These are phyloP conservation scores for Dictyostelium citrinum DNA, from an alignment of 78 protist genomes.

Conservation along the genomic window DNA sequence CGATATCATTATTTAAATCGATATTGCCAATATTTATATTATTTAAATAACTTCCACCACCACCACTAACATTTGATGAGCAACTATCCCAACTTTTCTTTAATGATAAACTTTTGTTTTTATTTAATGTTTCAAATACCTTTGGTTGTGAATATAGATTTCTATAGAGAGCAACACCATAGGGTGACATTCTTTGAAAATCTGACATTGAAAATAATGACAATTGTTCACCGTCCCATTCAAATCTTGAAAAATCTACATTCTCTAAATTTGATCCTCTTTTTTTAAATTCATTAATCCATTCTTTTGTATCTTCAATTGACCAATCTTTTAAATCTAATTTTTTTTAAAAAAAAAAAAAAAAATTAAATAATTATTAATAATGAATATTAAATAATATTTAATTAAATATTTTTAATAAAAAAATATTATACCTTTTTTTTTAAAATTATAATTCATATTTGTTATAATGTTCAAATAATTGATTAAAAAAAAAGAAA, in stretches of 20 bases:
- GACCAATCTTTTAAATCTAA: neutral
- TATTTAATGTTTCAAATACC: neutral
- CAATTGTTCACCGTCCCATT: neutral
- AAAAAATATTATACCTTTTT: neutral
- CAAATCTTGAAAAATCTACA: neutral
- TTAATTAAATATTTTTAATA: too few relatives aligned
- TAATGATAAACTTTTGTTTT: neutral
- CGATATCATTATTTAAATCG: neutral
- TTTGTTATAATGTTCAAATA: neutral
- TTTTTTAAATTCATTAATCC: neutral
- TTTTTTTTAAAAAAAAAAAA: neutral
- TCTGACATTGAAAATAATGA: neutral
- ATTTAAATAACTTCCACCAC: neutral
- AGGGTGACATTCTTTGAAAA: neutral
- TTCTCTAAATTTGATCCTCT: neutral
- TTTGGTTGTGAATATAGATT: neutral
- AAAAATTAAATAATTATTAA: neutral
- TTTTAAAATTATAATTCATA: neutral
- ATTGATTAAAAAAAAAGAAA: neutral
- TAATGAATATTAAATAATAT: neutral
- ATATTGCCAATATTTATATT: neutral
- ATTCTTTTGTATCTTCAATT: neutral
- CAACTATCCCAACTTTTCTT: neutral
- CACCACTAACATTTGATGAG: neutral
- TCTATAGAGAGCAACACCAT: neutral